These are phyloP conservation scores for Pseudogymnoascus sp. DNA, from an alignment of 2,329 filamentous ascomycete species.

Conservation along the genomic window DNA sequence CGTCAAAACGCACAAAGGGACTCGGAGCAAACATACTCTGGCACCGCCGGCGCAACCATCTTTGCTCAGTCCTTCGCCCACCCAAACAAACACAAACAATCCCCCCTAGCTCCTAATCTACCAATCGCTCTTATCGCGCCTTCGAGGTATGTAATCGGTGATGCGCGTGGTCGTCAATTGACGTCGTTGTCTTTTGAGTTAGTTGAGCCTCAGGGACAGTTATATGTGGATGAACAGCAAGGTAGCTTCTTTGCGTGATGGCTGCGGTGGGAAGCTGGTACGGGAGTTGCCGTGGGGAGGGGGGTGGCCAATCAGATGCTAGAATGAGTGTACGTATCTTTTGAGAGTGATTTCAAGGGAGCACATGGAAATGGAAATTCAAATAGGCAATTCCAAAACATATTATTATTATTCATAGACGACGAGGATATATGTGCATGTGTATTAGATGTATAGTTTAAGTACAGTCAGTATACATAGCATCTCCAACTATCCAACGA, in stretches of 20 bases:
- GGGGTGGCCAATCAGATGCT: neutral
- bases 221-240: slow-evolving; percentile 4
- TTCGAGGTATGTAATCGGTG: neutral
- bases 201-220: neutral
- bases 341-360: neutral
- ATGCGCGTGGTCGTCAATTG: slow-evolving; percentile 4
- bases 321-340: neutral
- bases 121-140: neutral
- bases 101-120: neutral
- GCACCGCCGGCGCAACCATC: slow-evolving; percentile 69
- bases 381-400: neutral
- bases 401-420: neutral
- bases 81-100: slow-evolving; percentile 5
- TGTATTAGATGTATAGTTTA: neutral
- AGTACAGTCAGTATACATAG: no score
- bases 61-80: slow-evolving; percentile 6
- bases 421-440: neutral
- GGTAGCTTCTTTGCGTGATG: neutral
- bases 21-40: slow-evolving; percentile 51
- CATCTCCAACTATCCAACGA: neutral
- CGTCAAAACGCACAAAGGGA: neutral
- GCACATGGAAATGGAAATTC: neutral
- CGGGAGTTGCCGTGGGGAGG: slow-evolving; percentile 1
- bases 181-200: neutral
- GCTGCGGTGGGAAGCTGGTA: neutral